Evolutionary conservation across 768 basidiomycete species (phyloP).

Genomic region (Pleurotus salmoneostramineus): DNA sequence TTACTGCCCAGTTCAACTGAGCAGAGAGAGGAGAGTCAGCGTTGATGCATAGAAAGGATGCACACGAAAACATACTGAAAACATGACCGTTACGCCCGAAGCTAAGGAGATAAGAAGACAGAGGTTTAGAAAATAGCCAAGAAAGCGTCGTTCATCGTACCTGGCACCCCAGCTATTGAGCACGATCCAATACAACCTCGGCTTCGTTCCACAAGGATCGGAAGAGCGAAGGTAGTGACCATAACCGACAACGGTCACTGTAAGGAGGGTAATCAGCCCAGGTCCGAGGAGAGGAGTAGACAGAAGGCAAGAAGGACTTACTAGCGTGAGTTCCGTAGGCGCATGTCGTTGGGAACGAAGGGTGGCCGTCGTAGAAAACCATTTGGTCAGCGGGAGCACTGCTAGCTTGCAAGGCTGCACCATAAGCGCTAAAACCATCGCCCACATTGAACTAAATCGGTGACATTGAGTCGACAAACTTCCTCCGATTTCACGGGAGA

Average conservation of each 20-base stretch:
- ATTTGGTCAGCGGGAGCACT: background rate
- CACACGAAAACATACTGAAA: background rate
- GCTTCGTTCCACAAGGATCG: background rate
- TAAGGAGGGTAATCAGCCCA: too few species aligned
- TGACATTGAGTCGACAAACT: too few species aligned
- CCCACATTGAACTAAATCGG: background rate
- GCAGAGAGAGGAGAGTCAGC: background rate
- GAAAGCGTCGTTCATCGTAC: background rate
- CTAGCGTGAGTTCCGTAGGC: slow-evolving; percentile 5
- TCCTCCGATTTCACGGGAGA: too few species aligned
- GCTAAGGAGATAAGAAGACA: background rate
- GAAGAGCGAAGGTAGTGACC: background rate
- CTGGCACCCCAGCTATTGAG: slow-evolving; percentile 3
- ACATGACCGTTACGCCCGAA: background rate
- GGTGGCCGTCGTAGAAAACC: background rate
- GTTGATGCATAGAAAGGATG: background rate
- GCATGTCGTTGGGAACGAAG: background rate
- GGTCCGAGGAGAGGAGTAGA: too few species aligned
- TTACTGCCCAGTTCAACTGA: background rate
- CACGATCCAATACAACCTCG: slow-evolving; percentile 6
- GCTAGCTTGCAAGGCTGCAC: background rate
- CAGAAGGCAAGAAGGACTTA: background rate
- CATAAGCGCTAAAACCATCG: background rate
- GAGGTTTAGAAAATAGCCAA: background rate
- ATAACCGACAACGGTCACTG: background rate